Evolutionary conservation across 192 early-diverging fungal species (phyloP).

Genomic region (Rhizophagus prolifer): DNA sequence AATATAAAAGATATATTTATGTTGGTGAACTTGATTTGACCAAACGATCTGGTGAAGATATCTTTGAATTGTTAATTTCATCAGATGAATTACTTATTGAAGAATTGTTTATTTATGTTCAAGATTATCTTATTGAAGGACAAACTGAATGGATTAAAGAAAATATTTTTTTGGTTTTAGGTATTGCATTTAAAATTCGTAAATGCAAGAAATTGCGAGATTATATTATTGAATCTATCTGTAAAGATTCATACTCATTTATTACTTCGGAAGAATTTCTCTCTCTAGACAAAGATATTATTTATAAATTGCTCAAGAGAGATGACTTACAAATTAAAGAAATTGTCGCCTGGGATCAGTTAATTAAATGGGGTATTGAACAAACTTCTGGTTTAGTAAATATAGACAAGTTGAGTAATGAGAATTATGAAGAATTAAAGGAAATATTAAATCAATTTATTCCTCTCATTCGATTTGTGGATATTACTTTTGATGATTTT

Average conservation of each 20-base stretch:
- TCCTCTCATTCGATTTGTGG: background rate
- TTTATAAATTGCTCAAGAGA: background rate
- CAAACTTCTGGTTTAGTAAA: background rate
- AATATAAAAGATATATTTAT: too few species aligned
- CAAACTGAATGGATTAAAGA: too few species aligned
- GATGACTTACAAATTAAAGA: background rate
- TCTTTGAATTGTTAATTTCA: background rate
- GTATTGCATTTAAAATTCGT: too few species aligned
- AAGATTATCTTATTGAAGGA: background rate
- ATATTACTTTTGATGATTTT: background rate
- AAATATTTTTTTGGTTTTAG: too few species aligned
- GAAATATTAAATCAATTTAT: background rate
- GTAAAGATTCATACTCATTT: background rate
- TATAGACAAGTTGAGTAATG: too few species aligned
- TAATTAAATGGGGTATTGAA: background rate
- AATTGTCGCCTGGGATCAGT: background rate
- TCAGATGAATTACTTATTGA: slow-evolving; percentile 1
- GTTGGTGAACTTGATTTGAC: too few species aligned
- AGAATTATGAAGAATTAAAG: background rate
- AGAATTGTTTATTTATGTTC: background rate
- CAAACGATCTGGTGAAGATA: too few species aligned
- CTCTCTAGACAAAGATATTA: background rate
- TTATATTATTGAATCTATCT: background rate
- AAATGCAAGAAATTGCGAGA: background rate
- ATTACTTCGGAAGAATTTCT: background rate